These are phyloP conservation scores for Cladosporium sp. DNA, from an alignment of 2,329 filamentous ascomycete genomes.

Conservation along the genomic window DNA sequence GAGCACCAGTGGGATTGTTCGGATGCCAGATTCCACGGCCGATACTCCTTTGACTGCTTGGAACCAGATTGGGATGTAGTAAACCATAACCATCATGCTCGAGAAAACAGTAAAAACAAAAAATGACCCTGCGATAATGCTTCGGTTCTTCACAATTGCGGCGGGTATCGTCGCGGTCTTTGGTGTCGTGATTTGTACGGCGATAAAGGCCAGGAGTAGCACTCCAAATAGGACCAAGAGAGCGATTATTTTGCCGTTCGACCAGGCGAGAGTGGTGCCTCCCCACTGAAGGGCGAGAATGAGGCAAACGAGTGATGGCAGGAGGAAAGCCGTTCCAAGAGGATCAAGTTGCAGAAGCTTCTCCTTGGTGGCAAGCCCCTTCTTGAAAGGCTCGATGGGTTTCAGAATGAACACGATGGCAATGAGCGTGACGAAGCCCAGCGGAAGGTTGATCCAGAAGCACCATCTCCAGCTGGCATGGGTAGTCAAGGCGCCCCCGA, in stretches of 20 bases:
- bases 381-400: conserved; percentile 16
- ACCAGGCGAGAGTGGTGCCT: conserved; percentile 38
- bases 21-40: conserved; percentile 42
- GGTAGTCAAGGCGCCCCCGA: conserved; percentile 41
- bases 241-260: conserved; percentile 37
- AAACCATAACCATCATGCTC: conserved; percentile 40
- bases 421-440: conserved; percentile 36
- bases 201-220: conserved; percentile 40
- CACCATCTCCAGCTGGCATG: conserved; percentile 36
- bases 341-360: conserved; percentile 42
- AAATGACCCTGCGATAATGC: conserved; percentile 34
- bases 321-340: conserved; percentile 35
- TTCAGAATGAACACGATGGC: conserved; percentile 36
- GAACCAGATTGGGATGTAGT: conserved; percentile 44
- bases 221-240: conserved; percentile 39
- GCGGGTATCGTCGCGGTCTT: conserved; percentile 39
- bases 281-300: conserved; percentile 46
- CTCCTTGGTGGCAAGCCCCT: conserved; percentile 25
- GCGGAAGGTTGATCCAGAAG: conserved; percentile 39
- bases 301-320: conserved; percentile 38
- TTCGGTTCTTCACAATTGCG: conserved; percentile 39
- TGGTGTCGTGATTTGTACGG: conserved; percentile 35
- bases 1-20: conserved; percentile 42
- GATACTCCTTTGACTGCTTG: conserved; percentile 42
- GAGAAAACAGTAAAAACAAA: conserved; percentile 37